Percentiles rank a stretch among this genome's conserved stretches.
Conservation (phyloP, 306 rosid species). For the Fragaria vesca region DNA sequence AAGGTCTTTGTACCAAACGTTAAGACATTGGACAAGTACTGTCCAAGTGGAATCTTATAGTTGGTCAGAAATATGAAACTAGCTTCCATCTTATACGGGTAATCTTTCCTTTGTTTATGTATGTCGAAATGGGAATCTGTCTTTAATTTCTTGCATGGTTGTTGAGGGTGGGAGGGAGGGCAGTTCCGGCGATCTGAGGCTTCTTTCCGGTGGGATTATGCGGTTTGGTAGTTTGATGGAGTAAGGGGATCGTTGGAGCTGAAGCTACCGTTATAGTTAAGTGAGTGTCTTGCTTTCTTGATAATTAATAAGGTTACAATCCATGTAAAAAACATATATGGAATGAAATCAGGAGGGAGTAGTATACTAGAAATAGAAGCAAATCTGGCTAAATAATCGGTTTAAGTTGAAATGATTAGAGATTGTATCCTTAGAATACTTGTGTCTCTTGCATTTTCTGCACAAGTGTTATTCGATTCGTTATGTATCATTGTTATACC, state of each 20-base stretch:
- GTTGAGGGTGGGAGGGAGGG: slow-evolving; percentile 38
- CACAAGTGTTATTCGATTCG: too few species aligned
- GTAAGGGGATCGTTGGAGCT: neutral
- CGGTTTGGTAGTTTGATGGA: slow-evolving; percentile 41
- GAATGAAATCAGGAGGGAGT: too few species aligned
- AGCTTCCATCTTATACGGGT: neutral
- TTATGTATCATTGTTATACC: too few species aligned
- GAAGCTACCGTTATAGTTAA: too few species aligned
- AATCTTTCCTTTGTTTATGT: neutral
- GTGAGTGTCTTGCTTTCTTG: too few species aligned
- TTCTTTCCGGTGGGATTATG: slow-evolving; percentile 50
- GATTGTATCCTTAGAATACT: too few species aligned
- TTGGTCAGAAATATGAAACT: neutral
- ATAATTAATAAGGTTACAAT: too few species aligned
- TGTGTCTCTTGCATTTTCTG: too few species aligned
- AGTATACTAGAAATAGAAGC: too few species aligned
- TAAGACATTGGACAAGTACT: neutral
- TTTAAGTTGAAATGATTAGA: too few species aligned
- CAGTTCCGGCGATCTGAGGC: slow-evolving; percentile 34
- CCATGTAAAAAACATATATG: too few species aligned
- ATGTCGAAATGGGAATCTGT: neutral
- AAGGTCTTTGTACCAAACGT: neutral
- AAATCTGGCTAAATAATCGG: too few species aligned
- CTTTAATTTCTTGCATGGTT: neutral
- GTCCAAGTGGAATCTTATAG: neutral